phyloP scores from a whole-genome alignment of 495 filamentous ascomycete species.

The Lasiosphaeria hispida region DNA sequence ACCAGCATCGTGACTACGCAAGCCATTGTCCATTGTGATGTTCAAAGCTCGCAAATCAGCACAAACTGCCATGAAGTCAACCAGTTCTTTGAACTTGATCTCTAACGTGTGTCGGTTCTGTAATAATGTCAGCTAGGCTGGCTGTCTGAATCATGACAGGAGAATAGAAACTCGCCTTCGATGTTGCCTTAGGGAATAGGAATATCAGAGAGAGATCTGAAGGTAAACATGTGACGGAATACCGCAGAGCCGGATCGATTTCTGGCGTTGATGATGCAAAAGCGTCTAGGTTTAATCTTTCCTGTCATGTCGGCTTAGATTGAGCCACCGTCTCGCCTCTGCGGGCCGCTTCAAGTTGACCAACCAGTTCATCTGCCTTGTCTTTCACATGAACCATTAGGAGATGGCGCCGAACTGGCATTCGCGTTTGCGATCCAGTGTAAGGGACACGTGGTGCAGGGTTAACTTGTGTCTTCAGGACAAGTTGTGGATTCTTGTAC shows the following conservation, averaged over 20 bases:
- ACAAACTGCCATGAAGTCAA: constrained; percentile 18
- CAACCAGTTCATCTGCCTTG: constrained; percentile 32
- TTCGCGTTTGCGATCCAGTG: constrained; percentile 15
- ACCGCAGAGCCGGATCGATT: neutral
- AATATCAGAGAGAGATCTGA: constrained; percentile 19
- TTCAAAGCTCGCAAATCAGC: constrained; percentile 14
- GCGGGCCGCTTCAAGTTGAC: neutral
- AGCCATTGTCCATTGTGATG: constrained; percentile 9
- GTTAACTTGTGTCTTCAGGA: constrained; percentile 27
- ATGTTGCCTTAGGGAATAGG: constrained; percentile 11
- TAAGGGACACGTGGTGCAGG: constrained; percentile 17
- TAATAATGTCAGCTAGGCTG: neutral
- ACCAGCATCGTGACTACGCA: neutral
- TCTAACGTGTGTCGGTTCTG: constrained; percentile 13
- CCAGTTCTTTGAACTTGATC: constrained; percentile 14
- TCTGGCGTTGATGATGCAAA: constrained; percentile 12
- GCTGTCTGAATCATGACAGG: neutral
- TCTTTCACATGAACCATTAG: constrained; percentile 36
- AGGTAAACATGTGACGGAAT: constrained; percentile 10
- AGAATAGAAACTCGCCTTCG: neutral
- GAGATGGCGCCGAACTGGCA: constrained; percentile 18
- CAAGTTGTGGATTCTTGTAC: constrained; percentile 30
- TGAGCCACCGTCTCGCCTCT: neutral
- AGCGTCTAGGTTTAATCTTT: constrained; percentile 19
- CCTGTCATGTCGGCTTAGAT: constrained; percentile 13